Evolutionary conservation across 2,329 filamentous ascomycete genomes (phyloP), one percentile per base, ranked within the genome.

Genomic region (Diplodia sapinea): DNA sequence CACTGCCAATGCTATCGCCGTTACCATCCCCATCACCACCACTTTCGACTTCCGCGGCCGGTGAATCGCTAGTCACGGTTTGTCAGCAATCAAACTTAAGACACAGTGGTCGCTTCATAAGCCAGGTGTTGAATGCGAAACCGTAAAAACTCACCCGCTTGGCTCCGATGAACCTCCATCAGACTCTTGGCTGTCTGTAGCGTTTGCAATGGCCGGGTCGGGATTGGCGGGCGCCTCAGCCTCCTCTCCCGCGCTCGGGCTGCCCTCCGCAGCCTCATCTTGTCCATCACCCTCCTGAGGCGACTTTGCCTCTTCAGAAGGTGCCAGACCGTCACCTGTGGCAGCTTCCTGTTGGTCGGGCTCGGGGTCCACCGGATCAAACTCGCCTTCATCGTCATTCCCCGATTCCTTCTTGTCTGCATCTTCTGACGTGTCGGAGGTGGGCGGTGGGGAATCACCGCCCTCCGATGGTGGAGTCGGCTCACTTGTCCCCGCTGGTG

Each of bases 311-410:
- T 23, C 38, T 38, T 43, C 36, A 29, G 17, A 3, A n/a, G 54
- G 33, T 12, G n/a, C 31, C 1, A 15, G 8, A 29, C 4, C 55
- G 3, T 57, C 33, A 11, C 13, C n/a, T 8, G 29, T 7, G n/a
- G 3, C 7, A 4, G n/a, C 11, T 38, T 12, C 36, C 11, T 33
- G 17, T 33, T 26, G 20, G 12, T 61, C 23, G 36, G 40, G 17
- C 13, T 63, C 59, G 2, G 59, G 59, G 12, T 63, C 59, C 11
- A 63, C 17, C 12, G 59, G 59, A 13, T 63, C 59, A 31, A 63
- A 63, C 6, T 51, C 57, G 12, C 50, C 57, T 7, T 20, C 11
- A 1, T n/a, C 40, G 26, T 31, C 43, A 31, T 49, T 26, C 9
- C 23, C 40, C 5, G 2, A 8, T 43, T 40, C 40, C 1, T n/a